Percentiles rank a stretch among this genome's conserved stretches.
Evolutionary conservation across 352 stramenopile species (phyloP).

Genomic region (Phytophthora pistaciae): DNA sequence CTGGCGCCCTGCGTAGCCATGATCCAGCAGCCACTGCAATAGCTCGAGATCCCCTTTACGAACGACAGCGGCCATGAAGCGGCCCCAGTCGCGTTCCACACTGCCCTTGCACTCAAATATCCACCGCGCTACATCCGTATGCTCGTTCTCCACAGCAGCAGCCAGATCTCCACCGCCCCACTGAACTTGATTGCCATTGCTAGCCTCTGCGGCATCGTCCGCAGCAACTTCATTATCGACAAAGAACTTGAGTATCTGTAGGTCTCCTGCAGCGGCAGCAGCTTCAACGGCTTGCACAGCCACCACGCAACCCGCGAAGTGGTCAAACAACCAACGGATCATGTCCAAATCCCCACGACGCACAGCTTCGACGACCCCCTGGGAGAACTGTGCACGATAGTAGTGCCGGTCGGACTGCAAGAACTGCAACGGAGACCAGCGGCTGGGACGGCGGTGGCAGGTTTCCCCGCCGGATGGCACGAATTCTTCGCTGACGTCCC

Average conservation of each 20-base stretch:
- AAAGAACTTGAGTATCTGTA: constrained; percentile 27
- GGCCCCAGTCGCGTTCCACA: constrained; percentile 35
- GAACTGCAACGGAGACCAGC: constrained; percentile 27
- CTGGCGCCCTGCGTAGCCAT: constrained; percentile 32
- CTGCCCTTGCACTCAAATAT: constrained; percentile 31
- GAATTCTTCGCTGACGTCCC: constrained; percentile 23
- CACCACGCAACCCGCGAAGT: constrained; percentile 30
- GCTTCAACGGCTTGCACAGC: constrained; percentile 28
- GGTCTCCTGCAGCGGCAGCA: constrained; percentile 24
- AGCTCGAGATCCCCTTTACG: constrained; percentile 27
- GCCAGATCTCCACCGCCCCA: constrained; percentile 40
- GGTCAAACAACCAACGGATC: constrained; percentile 32
- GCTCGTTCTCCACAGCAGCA: constrained; percentile 32
- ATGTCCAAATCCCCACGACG: constrained; percentile 20
- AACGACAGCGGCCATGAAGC: constrained; percentile 29
- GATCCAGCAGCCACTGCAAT: constrained; percentile 38
- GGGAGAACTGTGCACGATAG: constrained; percentile 29
- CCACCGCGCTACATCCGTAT: constrained; percentile 25
- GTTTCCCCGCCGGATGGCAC: background rate
- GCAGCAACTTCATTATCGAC: constrained; percentile 8
- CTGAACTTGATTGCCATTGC: constrained; percentile 26
- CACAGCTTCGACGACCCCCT: constrained; percentile 27
- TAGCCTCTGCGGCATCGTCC: background rate
- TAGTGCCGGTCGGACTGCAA: constrained; percentile 30
- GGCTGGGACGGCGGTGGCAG: background rate